Evolutionary conservation across 2,329 filamentous ascomycete species (phyloP), one percentile per base, ranked within the genome.

Genomic region (Geosmithia morbida): DNA sequence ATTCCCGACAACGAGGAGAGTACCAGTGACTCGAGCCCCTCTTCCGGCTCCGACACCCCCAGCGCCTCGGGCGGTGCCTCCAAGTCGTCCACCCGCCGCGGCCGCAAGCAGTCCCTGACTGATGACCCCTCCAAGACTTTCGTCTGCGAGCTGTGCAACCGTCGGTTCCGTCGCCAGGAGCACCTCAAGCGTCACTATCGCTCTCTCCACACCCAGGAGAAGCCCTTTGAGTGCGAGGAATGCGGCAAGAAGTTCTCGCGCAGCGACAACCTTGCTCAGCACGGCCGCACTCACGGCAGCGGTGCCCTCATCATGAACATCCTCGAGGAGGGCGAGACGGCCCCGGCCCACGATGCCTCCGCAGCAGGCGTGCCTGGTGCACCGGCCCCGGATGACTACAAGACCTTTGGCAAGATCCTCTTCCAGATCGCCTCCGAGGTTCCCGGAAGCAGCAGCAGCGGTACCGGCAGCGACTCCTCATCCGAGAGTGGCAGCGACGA

Each of bases 191-290:
- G 92, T 52, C 92, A 98, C 73, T 95, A 95, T 74, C 83, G 92
- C 56, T 97, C 92, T 49, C 87, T 98, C 44, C 92, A 98, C 74
- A 98, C 92, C 1, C 84, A 94, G 61, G 92, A 97, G 64, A 98
- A 97, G 81, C 92, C 92, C 5, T 98, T 97, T 59, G 87, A 94
- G 70, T 98, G 92, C 74, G 79, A 81, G 54, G 90, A 98, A 70
- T 98, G 92, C 60, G 90, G 92, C 57, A 98, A 98, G 83, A 96
- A 94, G 74, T 98, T 97, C 71, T 97, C 90, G 18, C 84, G 92
- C 58, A 94, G 87, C 57, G 92, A 98, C 69, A 98, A 98, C 72
- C 78, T 98, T 16, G 86, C 88, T 20, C 92, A 98, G 69, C 92
- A 98, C 63, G 83, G 92, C 53, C 81, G 92, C 52, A 98, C 92